Percentiles rank a stretch among this genome's conserved stretches.
Conservation (phyloP, 2,329 filamentous ascomycete genomes). For the Botrytis tulipae region DNA sequence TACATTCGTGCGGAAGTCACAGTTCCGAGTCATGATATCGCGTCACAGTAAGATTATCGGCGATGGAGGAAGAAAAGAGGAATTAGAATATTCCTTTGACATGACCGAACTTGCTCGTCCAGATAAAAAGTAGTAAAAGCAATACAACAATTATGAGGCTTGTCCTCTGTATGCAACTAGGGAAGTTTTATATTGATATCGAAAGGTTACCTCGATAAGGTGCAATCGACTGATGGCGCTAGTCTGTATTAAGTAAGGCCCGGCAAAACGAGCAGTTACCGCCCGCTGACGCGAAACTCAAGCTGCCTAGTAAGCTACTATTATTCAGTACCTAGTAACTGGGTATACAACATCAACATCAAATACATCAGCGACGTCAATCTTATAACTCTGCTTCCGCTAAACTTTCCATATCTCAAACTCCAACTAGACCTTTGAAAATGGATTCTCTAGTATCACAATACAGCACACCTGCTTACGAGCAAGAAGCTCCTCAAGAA, state of each 20-base stretch:
- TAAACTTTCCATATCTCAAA: neutral
- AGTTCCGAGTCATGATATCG: neutral
- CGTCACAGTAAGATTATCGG: neutral
- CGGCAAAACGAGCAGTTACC: neutral
- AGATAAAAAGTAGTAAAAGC: neutral
- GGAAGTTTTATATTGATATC: neutral
- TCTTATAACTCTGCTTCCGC: neutral
- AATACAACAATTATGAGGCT: neutral
- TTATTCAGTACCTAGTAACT: neutral
- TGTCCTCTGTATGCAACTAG: neutral
- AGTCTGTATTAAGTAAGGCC: neutral
- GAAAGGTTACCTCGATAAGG: neutral
- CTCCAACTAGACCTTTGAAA: slow-evolving; percentile 21
- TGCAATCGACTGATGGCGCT: neutral
- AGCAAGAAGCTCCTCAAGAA: slow-evolving; percentile 68
- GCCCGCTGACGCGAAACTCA: slow-evolving; percentile 30
- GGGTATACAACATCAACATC: slow-evolving; percentile 30
- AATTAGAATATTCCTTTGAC: neutral
- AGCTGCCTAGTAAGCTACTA: slow-evolving; percentile 34
- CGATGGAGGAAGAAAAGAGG: neutral
- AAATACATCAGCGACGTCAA: slow-evolving; percentile 22
- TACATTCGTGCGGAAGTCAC: neutral
- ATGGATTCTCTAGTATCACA: slow-evolving; percentile 95
- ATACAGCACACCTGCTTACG: slow-evolving; percentile 78
- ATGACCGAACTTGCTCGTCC: neutral